A percentile compares a stretch with the other conserved stretches of the same genome.
phyloP scores from a whole-genome alignment of 192 early-diverging fungal genomes.

The Coemansia sp. region DNA sequence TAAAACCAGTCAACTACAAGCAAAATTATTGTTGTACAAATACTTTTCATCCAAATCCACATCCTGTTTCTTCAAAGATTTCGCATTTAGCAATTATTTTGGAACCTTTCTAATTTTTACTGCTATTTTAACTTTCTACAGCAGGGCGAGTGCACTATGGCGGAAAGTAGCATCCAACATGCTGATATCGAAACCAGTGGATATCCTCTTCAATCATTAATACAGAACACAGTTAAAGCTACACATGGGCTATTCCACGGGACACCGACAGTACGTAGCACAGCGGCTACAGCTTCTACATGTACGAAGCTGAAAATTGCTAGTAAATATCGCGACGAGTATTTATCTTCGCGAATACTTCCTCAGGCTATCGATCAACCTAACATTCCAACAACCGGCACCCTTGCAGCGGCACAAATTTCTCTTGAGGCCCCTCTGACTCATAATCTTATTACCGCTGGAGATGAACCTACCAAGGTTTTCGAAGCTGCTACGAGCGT shows the following conservation, averaged over 20 bases:
- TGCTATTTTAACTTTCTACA: too few species aligned
- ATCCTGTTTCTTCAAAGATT: too few species aligned
- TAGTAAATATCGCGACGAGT: conserved; percentile 44
- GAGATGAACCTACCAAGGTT: background rate
- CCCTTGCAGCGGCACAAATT: background rate
- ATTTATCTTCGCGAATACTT: conserved; percentile 35
- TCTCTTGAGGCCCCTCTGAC: background rate
- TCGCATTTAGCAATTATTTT: too few species aligned
- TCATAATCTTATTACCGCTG: conserved; percentile 16
- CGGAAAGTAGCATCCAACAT: background rate
- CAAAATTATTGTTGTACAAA: too few species aligned
- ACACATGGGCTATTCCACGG: conserved; percentile 38
- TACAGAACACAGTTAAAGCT: conserved; percentile 11
- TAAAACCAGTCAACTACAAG: too few species aligned
- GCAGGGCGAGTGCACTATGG: background rate
- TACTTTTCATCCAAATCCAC: too few species aligned
- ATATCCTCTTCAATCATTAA: conserved; percentile 10
- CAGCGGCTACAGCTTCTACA: background rate
- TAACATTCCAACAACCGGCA: background rate
- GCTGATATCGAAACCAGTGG: background rate
- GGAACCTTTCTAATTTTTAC: too few species aligned
- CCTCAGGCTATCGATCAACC: conserved; percentile 19
- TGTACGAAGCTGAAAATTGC: conserved; percentile 17
- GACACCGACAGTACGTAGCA: background rate
- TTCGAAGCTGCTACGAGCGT: conserved; percentile 10